A percentile compares a stretch with the other conserved stretches of the same genome.
These are phyloP conservation scores for Allomyces macrogynus DNA, from an alignment of 192 early-diverging fungal species.

Conservation along the genomic window DNA sequence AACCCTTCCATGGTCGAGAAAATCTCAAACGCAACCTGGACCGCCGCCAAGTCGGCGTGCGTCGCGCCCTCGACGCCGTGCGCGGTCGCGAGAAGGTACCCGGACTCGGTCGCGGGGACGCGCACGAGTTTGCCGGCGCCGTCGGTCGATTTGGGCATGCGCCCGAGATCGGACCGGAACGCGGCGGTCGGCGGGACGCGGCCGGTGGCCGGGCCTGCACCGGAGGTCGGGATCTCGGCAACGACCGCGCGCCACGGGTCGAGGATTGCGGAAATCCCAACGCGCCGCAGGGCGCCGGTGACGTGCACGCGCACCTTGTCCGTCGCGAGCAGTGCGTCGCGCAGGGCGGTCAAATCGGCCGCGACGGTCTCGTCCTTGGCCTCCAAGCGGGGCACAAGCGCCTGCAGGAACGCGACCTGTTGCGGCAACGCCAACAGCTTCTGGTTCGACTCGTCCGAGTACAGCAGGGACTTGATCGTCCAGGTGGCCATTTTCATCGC, in stretches of 20 bases:
- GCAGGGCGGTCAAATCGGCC: background rate
- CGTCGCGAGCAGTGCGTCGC: background rate
- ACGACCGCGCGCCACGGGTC: background rate
- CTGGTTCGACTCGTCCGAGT: background rate
- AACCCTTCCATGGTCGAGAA: conserved; percentile 33
- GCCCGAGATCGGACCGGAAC: background rate
- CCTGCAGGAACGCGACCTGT: background rate
- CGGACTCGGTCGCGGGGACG: background rate
- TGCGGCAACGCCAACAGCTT: background rate
- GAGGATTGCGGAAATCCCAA: background rate
- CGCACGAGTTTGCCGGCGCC: background rate
- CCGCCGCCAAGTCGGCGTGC: conserved; percentile 27
- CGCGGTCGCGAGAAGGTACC: background rate
- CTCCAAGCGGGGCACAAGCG: background rate
- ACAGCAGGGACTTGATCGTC: background rate
- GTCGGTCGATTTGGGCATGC: background rate
- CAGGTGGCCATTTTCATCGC: conserved; percentile 2
- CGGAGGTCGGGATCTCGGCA: background rate
- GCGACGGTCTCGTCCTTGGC: background rate
- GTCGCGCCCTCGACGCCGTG: background rate
- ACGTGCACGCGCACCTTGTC: background rate
- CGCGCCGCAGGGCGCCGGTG: background rate
- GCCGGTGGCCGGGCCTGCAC: background rate
- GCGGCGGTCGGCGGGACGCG: background rate
- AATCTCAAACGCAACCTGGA: conserved; percentile 29